Percentiles rank a stretch among this genome's conserved stretches.
Evolutionary conservation across 2,329 filamentous ascomycete genomes (phyloP).

Genomic region (Podosphaera fusca): DNA sequence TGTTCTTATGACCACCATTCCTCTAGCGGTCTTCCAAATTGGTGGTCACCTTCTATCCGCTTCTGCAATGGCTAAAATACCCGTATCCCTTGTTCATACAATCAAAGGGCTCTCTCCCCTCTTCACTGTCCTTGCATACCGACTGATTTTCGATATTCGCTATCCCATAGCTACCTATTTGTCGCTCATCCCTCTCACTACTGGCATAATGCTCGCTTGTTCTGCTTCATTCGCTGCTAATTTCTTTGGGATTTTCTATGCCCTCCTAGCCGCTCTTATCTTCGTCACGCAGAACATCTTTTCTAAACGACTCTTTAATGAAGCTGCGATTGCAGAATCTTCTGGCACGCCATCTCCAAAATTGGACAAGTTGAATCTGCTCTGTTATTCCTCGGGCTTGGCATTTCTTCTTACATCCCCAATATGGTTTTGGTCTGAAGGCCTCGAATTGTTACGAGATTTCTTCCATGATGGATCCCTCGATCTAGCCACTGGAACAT

Average conservation of each 20-base stretch:
- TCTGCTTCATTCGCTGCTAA: conserved; percentile 80
- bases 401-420: conserved; percentile 74
- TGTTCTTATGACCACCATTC: conserved; percentile 70
- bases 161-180: conserved; percentile 76
- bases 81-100: conserved; percentile 89
- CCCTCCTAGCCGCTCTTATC: conserved; percentile 71
- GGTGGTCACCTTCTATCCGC: conserved; percentile 84
- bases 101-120: conserved; percentile 94
- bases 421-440: conserved; percentile 86
- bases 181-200: conserved; percentile 70
- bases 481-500: conserved; percentile 29
- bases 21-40: conserved; percentile 79
- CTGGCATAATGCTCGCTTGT: conserved; percentile 91
- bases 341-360: conserved; percentile 51
- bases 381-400: conserved; percentile 90
- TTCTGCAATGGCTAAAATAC: conserved; percentile 81
- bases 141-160: conserved; percentile 65
- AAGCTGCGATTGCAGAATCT: conserved; percentile 63
- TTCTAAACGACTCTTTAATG: conserved; percentile 93
- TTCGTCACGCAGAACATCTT: conserved; percentile 98
- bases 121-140: conserved; percentile 85
- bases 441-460: conserved; percentile 52
- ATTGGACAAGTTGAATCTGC: conserved; percentile 84
- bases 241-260: conserved; percentile 70
- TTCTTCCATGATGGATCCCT: conserved; percentile 64